Base-by-base conservation (phyloP, 2,329 filamentous ascomycete genomes). In the Ophiognomonia clavigignenti-juglandacearum region DNA sequence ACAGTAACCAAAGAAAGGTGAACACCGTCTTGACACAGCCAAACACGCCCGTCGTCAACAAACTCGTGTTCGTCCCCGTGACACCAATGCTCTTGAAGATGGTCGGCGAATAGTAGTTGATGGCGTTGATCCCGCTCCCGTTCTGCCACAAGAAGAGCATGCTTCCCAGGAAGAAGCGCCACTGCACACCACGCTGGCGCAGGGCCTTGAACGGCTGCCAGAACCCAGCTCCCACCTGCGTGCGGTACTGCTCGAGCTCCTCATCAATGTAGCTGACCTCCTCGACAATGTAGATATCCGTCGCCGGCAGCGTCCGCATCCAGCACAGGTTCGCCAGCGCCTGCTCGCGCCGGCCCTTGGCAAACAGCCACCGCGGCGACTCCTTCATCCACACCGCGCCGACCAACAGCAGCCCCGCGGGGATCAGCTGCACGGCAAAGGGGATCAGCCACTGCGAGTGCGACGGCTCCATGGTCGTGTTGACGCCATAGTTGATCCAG, bases 111-210 rank as follows among this genome's bases (percentile, higher is more conserved):
- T 85, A 88, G 67, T 88, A 89, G 69, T 88, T 89, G 68, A 87
- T 83, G 18, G 85, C 85, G 56, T 89, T 89, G 68, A 89, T 89
- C 3, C 86, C 86, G 3, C 70, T 75, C 41, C 83, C 83, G 57
- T 92, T 92, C 64, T 92, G 87, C 75, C 82, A 89, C 44, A 91
- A 69, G 71, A 91, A 91, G 18, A 92, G 73, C 58, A 86, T 77
- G 46, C 78, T 77, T 39, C 86, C 86, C 10, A 91, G 73, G 61
- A 88, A 78, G 65, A 92, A 82, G 35, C 86, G 79, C 71, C 81
- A 88, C 54, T 79, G 79, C 22, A 86, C 75, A 58, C 75, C 76
- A 48, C 67, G 71, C 54, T 78, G 67, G 55, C 71, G 73, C 48
- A 75, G 70, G 19, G 78, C 71, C 7, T 71, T 69, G 67, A 88